Conservation (phyloP, 495 filamentous ascomycete species). For the Neurospora sp. region DNA sequence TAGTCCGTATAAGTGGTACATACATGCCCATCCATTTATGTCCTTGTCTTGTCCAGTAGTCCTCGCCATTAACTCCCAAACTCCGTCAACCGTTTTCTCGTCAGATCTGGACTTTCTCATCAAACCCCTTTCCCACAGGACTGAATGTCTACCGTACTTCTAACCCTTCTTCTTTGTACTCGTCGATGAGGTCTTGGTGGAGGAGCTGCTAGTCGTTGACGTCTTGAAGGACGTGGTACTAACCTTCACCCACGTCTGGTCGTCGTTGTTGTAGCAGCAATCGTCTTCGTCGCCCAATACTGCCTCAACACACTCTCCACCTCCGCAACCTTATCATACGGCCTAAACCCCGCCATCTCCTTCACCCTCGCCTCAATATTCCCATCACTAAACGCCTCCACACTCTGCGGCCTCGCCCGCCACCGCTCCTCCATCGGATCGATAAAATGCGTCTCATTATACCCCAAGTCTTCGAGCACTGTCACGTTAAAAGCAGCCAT, state of each 20-base stretch:
- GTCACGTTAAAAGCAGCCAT: conserved; percentile 52
- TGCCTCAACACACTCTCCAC: conserved; percentile 11
- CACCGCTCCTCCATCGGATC: conserved; percentile 24
- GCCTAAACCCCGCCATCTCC: conserved; percentile 19
- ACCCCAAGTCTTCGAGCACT: conserved; percentile 34
- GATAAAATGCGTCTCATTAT: conserved; percentile 32
- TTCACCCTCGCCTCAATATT: conserved; percentile 6
- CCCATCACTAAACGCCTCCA: neutral
- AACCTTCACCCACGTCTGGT: too few species aligned
- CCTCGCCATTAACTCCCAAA: too few species aligned
- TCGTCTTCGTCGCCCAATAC: conserved; percentile 15
- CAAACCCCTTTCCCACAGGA: too few species aligned
- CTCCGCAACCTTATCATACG: conserved; percentile 21
- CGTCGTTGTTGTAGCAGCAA: too few species aligned
- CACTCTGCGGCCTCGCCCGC: conserved; percentile 9
- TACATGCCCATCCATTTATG: too few species aligned
- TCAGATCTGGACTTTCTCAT: too few species aligned
- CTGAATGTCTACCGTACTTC: too few species aligned
- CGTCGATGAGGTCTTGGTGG: neutral
- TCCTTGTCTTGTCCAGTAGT: too few species aligned
- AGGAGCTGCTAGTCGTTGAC: neutral
- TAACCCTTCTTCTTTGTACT: neutral
- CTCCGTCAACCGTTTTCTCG: too few species aligned
- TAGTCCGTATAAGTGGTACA: too few species aligned
- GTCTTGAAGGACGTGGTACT: neutral